These are phyloP conservation scores for Suillus luteus DNA, from an alignment of 768 basidiomycete species.

Conservation along the genomic window DNA sequence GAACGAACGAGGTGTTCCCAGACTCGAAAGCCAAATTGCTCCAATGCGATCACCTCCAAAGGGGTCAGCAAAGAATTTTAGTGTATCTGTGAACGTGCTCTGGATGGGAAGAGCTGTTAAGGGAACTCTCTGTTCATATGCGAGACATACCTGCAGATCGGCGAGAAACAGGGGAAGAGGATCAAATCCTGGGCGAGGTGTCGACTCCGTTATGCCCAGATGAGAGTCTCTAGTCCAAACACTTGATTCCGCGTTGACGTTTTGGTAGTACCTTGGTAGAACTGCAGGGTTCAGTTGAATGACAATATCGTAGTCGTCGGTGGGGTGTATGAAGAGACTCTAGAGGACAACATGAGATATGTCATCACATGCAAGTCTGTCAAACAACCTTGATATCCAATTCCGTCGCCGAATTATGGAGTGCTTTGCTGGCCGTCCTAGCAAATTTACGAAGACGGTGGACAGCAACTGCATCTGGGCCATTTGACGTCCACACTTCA, in stretches of 20 bases:
- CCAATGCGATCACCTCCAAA: conserved; percentile 81
- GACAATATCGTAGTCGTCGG: conserved; percentile 83
- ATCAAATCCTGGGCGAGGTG: conserved; percentile 73
- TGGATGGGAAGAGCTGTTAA: conserved; percentile 31
- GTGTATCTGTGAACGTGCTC: conserved; percentile 72
- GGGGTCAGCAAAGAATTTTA: conserved; percentile 83
- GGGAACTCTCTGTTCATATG: neutral
- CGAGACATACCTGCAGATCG: conserved; percentile 66
- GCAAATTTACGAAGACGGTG: conserved; percentile 74
- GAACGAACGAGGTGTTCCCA: conserved; percentile 65
- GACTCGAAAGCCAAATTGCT: conserved; percentile 81
- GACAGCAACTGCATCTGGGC: conserved; percentile 73
- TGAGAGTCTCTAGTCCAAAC: conserved; percentile 43
- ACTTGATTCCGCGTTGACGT: conserved; percentile 52
- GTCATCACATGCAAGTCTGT: neutral
- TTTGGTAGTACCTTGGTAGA: conserved; percentile 77
- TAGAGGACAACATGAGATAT: conserved; percentile 32
- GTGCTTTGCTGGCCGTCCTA: conserved; percentile 64
- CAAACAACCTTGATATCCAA: conserved; percentile 57
- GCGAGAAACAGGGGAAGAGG: conserved; percentile 66
- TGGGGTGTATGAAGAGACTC: conserved; percentile 86
- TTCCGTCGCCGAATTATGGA: conserved; percentile 55
- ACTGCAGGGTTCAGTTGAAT: conserved; percentile 67
- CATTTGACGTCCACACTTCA: conserved; percentile 66
- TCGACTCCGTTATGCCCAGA: conserved; percentile 10